phyloP scores from a whole-genome alignment of 352 stramenopile genomes.

The Globisporangium viniferum region DNA sequence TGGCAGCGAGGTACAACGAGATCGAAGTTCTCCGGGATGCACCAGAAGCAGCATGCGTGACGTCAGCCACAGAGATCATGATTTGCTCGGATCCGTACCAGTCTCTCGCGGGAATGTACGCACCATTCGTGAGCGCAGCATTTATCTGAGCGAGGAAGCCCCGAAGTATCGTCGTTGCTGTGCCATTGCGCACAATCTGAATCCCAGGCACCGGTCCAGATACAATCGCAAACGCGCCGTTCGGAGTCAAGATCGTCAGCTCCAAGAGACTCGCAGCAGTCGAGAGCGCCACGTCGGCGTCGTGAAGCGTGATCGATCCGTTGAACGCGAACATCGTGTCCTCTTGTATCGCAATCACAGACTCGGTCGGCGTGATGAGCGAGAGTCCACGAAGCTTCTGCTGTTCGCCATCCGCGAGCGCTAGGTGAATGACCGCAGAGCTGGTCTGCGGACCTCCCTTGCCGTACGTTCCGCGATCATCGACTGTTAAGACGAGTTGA shows the following conservation, averaged over 20 bases:
- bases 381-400: conserved; percentile 1
- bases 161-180: conserved; percentile 27
- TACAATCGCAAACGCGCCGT: conserved; percentile 28
- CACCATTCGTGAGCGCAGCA: conserved; percentile 39
- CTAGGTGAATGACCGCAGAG: conserved; percentile 25
- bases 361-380: conserved; percentile 10
- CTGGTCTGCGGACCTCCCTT: conserved; percentile 46
- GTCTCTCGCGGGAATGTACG: conserved; percentile 43
- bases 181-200: conserved; percentile 29
- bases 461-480: conserved; percentile 53
- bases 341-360: conserved; percentile 36
- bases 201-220: conserved; percentile 15
- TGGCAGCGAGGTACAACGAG: conserved; percentile 37
- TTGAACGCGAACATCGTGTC: conserved; percentile 35
- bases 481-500: conserved; percentile 46
- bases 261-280: conserved; percentile 28
- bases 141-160: conserved; percentile 58
- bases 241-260: conserved; percentile 21
- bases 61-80: conserved; percentile 28
- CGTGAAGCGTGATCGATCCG: conserved; percentile 25
- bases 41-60: not conserved
- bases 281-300: conserved; percentile 24
- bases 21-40: conserved; percentile 5
- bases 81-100: conserved; percentile 65
- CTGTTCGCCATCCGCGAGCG: conserved; percentile 8